Base-by-base conservation (phyloP, 352 stramenopile genomes). In the Phytophthora vignae region DNA sequence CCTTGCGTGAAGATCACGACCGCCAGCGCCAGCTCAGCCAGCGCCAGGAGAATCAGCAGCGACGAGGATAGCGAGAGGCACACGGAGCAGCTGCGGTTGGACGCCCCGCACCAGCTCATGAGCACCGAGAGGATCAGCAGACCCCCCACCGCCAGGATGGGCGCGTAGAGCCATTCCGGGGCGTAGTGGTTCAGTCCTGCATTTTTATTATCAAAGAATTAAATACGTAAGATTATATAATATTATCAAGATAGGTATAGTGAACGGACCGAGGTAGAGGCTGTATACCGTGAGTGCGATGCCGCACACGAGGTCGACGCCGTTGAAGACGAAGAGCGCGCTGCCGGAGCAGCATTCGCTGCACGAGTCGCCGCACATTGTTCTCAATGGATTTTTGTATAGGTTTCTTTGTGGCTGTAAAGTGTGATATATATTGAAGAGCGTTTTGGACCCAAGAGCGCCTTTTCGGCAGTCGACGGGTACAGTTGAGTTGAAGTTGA, bases 1-100 rank as follows among this genome's bases (percentile, higher is more conserved):
- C 85, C 82, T 76, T 91, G 80, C 8, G 84, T 91, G 36, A 93
- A 72, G 71, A 93, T 93, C 31, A 90, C 74, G 52, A 93, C 78
- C 36, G 78, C 83, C 40, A 93, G 71, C 21, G 78, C 76, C 25
- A 93, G 60, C 67, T 93, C 85, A 42, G 84, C 65, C 9, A 93
- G 54, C 15, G 85, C 78, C 62, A 93, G 71, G 9, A 93, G 62
- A 59, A 91, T 83, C 10, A 91, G 61, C 50, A 93, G 77, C 52
- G 79, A 81, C 21, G 85, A 90, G 29, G 85, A 93, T 9, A 84
- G 74, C 33, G 82, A 84, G 2, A 93, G 74, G 36, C 84, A 84
- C 22, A 71, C 17, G 8, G 73, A 79, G 72, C 77, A 90, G 63
- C 70, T 82, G 19, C 60, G 67, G 64, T 83, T 79, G 19, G 83